Base-by-base conservation (phyloP, 1,139 yeast species). In the Kurtzmaniella quercitrusa region DNA sequence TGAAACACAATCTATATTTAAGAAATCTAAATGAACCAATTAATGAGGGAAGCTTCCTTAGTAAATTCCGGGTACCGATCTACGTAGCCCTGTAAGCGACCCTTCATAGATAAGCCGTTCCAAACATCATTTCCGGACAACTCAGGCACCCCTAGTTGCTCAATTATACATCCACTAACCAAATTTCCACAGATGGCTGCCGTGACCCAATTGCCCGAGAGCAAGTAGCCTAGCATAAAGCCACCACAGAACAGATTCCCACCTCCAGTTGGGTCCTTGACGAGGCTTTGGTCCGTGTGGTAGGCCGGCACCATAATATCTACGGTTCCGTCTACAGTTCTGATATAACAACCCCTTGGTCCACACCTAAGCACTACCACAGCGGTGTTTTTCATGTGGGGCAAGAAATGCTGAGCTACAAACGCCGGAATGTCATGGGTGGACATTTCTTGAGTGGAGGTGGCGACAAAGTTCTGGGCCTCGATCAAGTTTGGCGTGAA, bases 181-280 rank as follows among this genome's bases (percentile, higher is more conserved):
- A 90, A 66, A 47, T 80, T 85, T 0, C 91, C 97, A 55, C 79
- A 79, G 0, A 85, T 65, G 2, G 84, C 82, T 1, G 83, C 89
- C 2, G 68, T 56, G 0, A 62, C 56, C 68, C 85, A 68, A 57
- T 85, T 77, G 0, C 74, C 69, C 27, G 77, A 66, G 38, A 82
- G 56, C 1, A 67, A 63, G 49, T 75, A 78, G 0, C 83, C 94
- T 5, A 83, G 69, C 11, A 84, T 75, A 54, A 87, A 80, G 0
- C 85, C 95, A 1, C 97, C 97, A 46, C 93, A 79, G 60, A 85
- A 90, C 0, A 94, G 73, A 58, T 91, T 91, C 0, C 98, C 98
- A 2, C 95, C 96, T 0, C 98, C 98, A 0, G 97, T 91, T 0
- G 95, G 96, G 59, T 91, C 98, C 2, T 81, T 65, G 1, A 90